Evolutionary conservation across 148 eudicot species (phyloP).

Genomic region (Pouteria glomerata): DNA sequence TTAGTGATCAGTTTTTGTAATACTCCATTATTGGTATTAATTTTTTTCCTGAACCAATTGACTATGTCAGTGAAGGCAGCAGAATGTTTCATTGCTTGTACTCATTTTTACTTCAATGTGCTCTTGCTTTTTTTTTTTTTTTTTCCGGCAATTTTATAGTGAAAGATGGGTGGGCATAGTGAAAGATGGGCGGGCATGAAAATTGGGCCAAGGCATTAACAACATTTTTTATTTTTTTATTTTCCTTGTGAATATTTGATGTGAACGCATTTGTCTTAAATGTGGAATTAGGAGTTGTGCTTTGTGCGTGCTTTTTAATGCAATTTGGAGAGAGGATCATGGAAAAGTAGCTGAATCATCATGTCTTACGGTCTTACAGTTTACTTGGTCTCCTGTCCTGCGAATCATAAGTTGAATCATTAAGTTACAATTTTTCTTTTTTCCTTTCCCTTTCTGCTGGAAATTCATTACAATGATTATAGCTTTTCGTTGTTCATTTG

Average conservation of each 20-base stretch:
- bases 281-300: neutral
- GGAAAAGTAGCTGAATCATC: neutral
- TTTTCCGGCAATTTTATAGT: neutral
- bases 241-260: neutral
- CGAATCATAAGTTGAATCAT: neutral
- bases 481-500: too few relatives aligned
- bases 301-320: neutral
- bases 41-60: neutral
- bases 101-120: neutral
- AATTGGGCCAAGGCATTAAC: too few relatives aligned
- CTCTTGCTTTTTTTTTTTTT: neutral
- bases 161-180: too few relatives aligned
- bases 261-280: neutral
- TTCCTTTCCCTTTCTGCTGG: neutral
- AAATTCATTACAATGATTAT: too few relatives aligned
- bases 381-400: neutral
- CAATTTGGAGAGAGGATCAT: neutral
- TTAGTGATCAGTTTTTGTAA: neutral
- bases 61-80: neutral
- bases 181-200: too few relatives aligned
- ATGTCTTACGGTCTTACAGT: constrained; percentile 1
- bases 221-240: neutral
- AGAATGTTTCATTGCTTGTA: neutral
- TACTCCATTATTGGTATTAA: neutral
- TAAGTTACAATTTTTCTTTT: neutral